Evolutionary conservation across 352 stramenopile genomes (phyloP).

Genomic region (Pythium sukuiense): DNA sequence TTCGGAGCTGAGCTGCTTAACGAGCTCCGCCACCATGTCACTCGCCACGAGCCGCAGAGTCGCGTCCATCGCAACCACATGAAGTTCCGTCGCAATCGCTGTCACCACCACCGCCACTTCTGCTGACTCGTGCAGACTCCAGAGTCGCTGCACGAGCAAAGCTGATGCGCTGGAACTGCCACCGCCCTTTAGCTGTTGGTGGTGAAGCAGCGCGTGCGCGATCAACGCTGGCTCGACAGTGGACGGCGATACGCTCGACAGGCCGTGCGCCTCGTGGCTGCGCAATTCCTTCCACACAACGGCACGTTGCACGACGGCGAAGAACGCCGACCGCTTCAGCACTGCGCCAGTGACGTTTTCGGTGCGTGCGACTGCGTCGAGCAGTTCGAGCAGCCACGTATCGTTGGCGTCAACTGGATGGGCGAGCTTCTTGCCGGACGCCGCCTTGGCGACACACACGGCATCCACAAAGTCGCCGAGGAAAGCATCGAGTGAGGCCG

Average conservation of each 20-base stretch:
- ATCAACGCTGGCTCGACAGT: not conserved
- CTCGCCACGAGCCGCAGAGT: not conserved
- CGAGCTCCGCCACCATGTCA: conserved; percentile 12
- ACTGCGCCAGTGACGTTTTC: not conserved
- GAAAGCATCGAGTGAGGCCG: conserved; percentile 3
- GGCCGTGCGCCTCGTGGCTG: conserved; percentile 3
- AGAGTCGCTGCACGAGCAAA: conserved; percentile 9
- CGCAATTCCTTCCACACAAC: conserved; percentile 3
- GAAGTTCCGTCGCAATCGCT: conserved; percentile 3
- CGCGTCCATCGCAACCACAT: conserved; percentile 9
- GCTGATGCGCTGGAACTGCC: not conserved
- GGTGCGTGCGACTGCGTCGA: conserved; percentile 9
- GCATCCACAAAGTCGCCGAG: conserved; percentile 8
- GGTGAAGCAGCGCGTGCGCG: not conserved
- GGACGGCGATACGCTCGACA: not conserved
- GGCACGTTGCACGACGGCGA: conserved; percentile 6
- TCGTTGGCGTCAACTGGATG: conserved; percentile 16
- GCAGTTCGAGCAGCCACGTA: conserved; percentile 20
- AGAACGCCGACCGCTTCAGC: conserved; percentile 8
- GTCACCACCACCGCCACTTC: not conserved
- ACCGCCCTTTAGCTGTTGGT: conserved; percentile 1
- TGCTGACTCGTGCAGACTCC: not conserved
- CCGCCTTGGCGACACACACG: conserved; percentile 3
- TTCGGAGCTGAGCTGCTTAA: conserved; percentile 7
- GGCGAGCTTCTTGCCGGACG: conserved; percentile 5